Percentiles rank a stretch among this genome's conserved stretches.
Conservation (phyloP, 371 early-diverging fungal genomes). For the Lichtheimia ramosa region DNA sequence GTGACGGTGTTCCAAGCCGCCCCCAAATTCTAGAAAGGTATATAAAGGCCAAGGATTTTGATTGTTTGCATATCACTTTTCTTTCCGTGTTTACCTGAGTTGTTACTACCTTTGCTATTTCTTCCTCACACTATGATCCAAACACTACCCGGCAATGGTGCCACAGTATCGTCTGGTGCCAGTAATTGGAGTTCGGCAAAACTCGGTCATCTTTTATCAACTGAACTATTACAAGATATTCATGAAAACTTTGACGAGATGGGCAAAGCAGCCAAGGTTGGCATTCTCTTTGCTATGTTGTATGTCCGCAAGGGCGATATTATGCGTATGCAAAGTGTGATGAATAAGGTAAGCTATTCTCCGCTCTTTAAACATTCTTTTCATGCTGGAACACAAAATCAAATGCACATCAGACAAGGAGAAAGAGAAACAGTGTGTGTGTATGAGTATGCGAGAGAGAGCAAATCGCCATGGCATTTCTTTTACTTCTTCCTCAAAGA, state of each 20-base stretch:
- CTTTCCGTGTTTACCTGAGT: too few species aligned
- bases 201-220: not conserved
- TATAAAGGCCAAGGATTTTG: too few species aligned
- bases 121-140: too few species aligned
- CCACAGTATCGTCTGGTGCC: too few species aligned
- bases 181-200: not conserved
- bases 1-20: too few species aligned
- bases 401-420: constrained; percentile 3
- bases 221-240: not conserved
- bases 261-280: constrained; percentile 12
- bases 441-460: not conserved
- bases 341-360: constrained; percentile 14
- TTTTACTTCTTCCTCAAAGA: too few species aligned
- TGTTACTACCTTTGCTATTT: too few species aligned
- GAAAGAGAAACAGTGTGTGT: not conserved
- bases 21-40: too few species aligned
- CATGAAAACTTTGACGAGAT: not conserved
- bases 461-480: too few species aligned
- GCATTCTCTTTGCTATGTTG: constrained; percentile 17
- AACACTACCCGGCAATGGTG: too few species aligned
- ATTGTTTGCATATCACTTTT: too few species aligned
- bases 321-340: not conserved
- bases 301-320: constrained; percentile 19
- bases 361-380: not conserved
- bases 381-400: not conserved